Base-by-base conservation (phyloP, 2,329 filamentous ascomycete species). In the Magnaporthiopsis incrustans region DNA sequence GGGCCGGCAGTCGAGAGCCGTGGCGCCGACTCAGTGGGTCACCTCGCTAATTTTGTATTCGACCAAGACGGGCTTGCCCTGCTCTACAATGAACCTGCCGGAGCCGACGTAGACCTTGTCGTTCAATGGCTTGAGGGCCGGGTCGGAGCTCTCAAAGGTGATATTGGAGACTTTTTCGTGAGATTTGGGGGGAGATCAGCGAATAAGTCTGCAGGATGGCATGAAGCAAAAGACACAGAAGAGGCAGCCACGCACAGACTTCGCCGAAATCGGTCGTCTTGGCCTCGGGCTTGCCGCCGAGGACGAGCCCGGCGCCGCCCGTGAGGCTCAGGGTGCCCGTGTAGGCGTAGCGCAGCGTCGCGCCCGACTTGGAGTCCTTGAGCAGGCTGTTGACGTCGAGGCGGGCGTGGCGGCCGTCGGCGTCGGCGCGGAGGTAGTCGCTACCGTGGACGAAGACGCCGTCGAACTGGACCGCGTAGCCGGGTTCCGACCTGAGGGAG, bases 11-110 rank as follows among this genome's bases (percentile, higher is more conserved):
- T 53, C 44, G 44, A 18, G n/a, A n/a, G 18, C 18, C 22, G 18
- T 18, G 44, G 30, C 4, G 14, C 18, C 22, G 44, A 32, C 26
- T 62, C 64, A 70, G 50, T 64, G 66, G 12, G 68, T 63, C 32
- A 79, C 76, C 69, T 79, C 74, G 65, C 77, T 78, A 64, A 80
- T 76, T 69, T 77, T 78, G 69, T 80, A 80, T 72, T 79, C 78
- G 14, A 80, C 77, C 26, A 74, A 68, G 8, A 72, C 65, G 15
- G 73, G 70, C 70, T 77, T 73, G 27, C 75, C 77, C 3, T 67
- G 62, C 67, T 77, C 74, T n/a, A 79, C n/a, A 14, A 79, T 67
- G 65, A 80, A 80, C 38, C 74, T 70, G 25, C 78, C 78, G 58
- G 75, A 72, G 4, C 70, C 77, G 38, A 79, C 77, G 67, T 72